Conservation (phyloP, 345 rosid genomes). For the Corchorus olitorius region DNA sequence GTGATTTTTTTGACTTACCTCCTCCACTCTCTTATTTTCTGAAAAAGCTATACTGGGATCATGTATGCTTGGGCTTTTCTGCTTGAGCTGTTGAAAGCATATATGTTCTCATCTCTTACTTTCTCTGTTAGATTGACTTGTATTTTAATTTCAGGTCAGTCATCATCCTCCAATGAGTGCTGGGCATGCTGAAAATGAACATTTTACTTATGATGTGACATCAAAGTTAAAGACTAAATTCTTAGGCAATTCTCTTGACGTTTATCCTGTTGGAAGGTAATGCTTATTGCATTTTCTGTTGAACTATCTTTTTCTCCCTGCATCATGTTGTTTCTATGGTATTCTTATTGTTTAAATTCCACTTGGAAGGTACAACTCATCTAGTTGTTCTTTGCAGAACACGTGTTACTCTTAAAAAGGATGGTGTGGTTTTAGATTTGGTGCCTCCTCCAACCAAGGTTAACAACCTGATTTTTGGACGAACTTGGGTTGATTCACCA, state of each 20-base stretch:
- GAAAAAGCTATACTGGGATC: not conserved
- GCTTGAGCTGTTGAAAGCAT: not conserved
- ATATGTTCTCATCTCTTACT: not conserved
- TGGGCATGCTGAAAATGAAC: constrained; percentile 90
- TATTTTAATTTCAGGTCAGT: constrained; percentile 58
- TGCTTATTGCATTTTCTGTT: not conserved
- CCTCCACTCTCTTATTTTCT: constrained; percentile 2
- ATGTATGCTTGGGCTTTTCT: not conserved
- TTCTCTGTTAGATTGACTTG: not conserved
- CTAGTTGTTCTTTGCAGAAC: constrained; percentile 43
- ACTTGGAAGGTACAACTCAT: constrained; percentile 53
- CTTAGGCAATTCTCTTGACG: constrained; percentile 70
- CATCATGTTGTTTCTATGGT: not conserved
- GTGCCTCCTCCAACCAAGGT: constrained; percentile 80
- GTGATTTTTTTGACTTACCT: not conserved
- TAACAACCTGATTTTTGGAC: constrained; percentile 76
- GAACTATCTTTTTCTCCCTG: not conserved
- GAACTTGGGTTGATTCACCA: constrained; percentile 81
- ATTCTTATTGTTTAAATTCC: constrained; percentile 32
- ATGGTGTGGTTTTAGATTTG: constrained; percentile 70
- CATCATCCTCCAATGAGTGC: constrained; percentile 98
- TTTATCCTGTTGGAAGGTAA: constrained; percentile 80
- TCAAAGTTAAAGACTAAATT: constrained; percentile 90
- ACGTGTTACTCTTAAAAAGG: constrained; percentile 64
- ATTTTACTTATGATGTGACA: constrained; percentile 75